phyloP scores from a whole-genome alignment of 129 eudicot species.

The Flaveria brownii region DNA sequence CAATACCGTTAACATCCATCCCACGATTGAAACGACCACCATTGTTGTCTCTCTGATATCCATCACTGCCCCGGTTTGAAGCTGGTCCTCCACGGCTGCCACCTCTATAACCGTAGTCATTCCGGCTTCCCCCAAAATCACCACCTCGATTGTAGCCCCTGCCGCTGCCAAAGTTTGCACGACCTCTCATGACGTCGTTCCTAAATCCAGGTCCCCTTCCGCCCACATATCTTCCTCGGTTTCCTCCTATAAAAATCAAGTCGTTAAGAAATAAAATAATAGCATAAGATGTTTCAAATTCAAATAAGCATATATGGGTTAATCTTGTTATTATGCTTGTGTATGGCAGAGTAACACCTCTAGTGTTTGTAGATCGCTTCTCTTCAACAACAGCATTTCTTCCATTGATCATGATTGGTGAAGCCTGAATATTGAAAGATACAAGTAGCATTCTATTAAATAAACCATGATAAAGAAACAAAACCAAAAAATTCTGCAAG shows the following conservation, averaged over 20 bases:
- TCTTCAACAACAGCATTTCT: conserved; percentile 71
- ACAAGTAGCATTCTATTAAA: not conserved
- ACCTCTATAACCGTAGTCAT: conserved; percentile 54
- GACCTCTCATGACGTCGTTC: conserved; percentile 71
- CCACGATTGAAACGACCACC: conserved; percentile 63
- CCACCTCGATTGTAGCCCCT: conserved; percentile 63
- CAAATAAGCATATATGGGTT: not conserved
- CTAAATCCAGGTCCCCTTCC: conserved; percentile 74
- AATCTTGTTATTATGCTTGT: conserved; percentile 1
- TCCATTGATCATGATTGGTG: conserved; percentile 59
- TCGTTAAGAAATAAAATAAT: not conserved
- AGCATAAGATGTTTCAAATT: not conserved
- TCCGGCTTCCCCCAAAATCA: conserved; percentile 55
- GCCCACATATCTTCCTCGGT: conserved; percentile 59
- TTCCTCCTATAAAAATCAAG: conserved; percentile 40
- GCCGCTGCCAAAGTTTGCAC: conserved; percentile 66
- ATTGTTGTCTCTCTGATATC: conserved; percentile 56
- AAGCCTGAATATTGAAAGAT: conserved; percentile 55
- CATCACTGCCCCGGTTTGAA: conserved; percentile 55
- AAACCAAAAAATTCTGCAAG: not conserved
- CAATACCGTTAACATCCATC: conserved; percentile 42
- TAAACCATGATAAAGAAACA: not conserved
- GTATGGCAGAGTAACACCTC: conserved; percentile 45
- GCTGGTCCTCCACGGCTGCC: conserved; percentile 53
- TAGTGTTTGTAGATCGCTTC: conserved; percentile 73